Evolutionary conservation across 148 eudicot species (phyloP).

Genomic region (Talinum fruticosum): DNA sequence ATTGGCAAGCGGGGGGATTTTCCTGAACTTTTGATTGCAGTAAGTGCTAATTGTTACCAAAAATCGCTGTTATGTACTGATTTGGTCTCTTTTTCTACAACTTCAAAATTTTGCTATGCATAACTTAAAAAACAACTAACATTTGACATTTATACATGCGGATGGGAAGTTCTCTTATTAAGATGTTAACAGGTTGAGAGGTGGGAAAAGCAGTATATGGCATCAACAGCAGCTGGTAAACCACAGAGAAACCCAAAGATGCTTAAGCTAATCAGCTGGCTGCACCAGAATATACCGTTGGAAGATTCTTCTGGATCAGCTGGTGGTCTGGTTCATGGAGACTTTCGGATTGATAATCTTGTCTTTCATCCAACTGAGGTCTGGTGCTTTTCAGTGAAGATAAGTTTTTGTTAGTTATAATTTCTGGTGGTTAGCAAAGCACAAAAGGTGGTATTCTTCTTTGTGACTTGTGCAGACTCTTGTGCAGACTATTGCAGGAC

Average conservation of each 20-base stretch:
- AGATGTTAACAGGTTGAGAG: constrained; percentile 64
- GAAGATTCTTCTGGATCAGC: constrained; percentile 79
- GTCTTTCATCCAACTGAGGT: constrained; percentile 96
- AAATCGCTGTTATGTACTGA: background rate
- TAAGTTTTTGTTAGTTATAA: background rate
- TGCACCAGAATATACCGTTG: constrained; percentile 56
- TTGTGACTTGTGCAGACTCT: background rate
- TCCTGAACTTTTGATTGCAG: background rate
- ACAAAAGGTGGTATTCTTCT: background rate
- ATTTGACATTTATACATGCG: background rate
- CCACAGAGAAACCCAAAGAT: constrained; percentile 74
- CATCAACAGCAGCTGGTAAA: constrained; percentile 77
- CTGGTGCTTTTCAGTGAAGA: background rate
- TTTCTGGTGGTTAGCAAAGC: background rate
- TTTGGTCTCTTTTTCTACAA: background rate
- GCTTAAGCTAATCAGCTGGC: constrained; percentile 77
- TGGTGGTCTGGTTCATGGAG: constrained; percentile 94
- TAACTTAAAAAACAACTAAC: background rate
- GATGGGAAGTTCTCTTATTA: constrained; percentile 4
- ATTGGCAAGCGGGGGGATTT: background rate
- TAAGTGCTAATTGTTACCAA: background rate
- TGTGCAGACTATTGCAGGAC: background rate
- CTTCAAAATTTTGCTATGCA: background rate
- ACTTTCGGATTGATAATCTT: constrained; percentile 93
- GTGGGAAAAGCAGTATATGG: constrained; percentile 84